Base-by-base conservation (phyloP, 352 stramenopile species). In the Phytophthora vignae region DNA sequence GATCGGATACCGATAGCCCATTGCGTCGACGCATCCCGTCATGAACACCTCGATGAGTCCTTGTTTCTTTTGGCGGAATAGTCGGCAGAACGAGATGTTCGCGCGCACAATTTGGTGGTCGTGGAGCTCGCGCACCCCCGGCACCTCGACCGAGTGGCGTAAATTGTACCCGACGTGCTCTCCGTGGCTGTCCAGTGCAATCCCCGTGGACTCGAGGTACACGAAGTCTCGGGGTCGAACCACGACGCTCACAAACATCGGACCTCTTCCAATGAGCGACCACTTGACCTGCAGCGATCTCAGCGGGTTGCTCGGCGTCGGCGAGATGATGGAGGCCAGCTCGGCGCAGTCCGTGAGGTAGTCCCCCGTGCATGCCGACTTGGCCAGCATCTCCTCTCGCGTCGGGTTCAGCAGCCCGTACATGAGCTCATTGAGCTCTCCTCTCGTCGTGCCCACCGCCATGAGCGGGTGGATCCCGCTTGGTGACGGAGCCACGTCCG, bases 151-250 rank as follows among this genome's bases (percentile, higher is more conserved):
- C 2, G 79, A 86, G 62, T 86, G 79, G 4, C 70, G 55, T 17
- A 86, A 25, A 40, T 71, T 73, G 25, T 72, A 84, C n/a, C 73
- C 79, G 8, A 86, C 49, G 25, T 79, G 71, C 10, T 89, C 77
- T 10, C 83, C 81, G 25, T 71, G 69, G 8, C 60, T 71, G 55
- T 80, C 72, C 2, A 76, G 42, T 14, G 70, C 52, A 21, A 84
- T 77, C n/a, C 83, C 83, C 2, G 79, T 88, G 3, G 68, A 74
- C 42, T 88, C 79, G 3, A 90, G 67, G 48, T 76, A 88, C 12
- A 87, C 77, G 9, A 83, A 69, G 63, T 89, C 81, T 25, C 79
- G 62, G 10, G 75, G 67, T 62, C 74, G 74, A 33, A 79, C 46
- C 53, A 79, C 59, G 21, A 76, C 56, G 19, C 71, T 74, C 1